phyloP scores from a whole-genome alignment of 176 grass and related monocot species.

The Puya raimondii region DNA sequence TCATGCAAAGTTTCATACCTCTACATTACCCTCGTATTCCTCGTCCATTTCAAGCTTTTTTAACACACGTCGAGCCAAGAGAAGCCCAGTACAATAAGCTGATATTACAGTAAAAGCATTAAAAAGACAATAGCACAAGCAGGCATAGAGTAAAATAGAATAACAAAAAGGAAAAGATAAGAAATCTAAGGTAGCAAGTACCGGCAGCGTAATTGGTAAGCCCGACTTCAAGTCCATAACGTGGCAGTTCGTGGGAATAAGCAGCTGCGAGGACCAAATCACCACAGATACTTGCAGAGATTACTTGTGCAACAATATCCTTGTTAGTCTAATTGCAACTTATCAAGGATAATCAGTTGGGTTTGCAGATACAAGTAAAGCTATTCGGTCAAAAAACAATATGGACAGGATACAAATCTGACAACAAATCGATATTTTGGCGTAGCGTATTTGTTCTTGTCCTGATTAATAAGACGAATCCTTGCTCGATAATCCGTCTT shows the following conservation, averaged over 20 bases:
- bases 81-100: conserved; percentile 64
- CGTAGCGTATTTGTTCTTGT: conserved; percentile 65
- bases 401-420: conserved; percentile 43
- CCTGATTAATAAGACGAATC: conserved; percentile 59
- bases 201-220: conserved; percentile 67
- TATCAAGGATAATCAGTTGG: conserved; percentile 13
- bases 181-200: not conserved
- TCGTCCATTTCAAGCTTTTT: conserved; percentile 40
- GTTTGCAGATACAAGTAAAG: too few relatives aligned
- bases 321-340: conserved; percentile 37
- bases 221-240: conserved; percentile 55
- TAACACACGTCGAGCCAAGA: conserved; percentile 59
- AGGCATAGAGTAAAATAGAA: not conserved
- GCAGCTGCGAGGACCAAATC: conserved; percentile 50
- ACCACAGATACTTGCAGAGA: conserved; percentile 50
- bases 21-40: conserved; percentile 51
- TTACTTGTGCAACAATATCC: conserved; percentile 41
- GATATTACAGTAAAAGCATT: not conserved
- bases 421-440: conserved; percentile 64
- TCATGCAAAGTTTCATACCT: conserved; percentile 21
- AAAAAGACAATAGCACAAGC: not conserved
- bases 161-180: not conserved
- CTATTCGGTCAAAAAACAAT: not conserved
- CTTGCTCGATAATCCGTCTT: conserved; percentile 64
- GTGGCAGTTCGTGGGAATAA: conserved; percentile 55